Evolutionary conservation across 2,329 filamentous ascomycete species (phyloP).

Genomic region (Talaromyces marneffei): DNA sequence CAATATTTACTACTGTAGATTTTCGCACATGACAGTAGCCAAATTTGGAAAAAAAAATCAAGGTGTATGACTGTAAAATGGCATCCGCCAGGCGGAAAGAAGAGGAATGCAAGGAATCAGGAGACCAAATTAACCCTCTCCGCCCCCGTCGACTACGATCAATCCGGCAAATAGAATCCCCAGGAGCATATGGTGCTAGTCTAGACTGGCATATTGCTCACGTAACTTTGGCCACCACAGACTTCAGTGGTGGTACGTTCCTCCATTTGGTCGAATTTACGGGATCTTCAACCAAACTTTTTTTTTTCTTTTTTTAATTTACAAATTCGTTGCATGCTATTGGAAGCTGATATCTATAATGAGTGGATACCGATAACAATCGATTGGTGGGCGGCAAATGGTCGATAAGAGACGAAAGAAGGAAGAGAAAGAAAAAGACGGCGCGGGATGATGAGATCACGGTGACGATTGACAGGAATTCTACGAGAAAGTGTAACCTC

Average conservation of each 20-base stretch:
- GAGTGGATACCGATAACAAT: not conserved
- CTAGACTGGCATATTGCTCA: not conserved
- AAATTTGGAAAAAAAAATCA: not conserved
- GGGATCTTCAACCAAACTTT: not conserved
- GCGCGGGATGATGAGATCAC: slow-evolving; percentile 29
- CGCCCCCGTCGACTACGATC: not conserved
- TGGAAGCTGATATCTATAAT: not conserved
- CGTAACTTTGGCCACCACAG: slow-evolving; percentile 5
- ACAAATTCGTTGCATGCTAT: not conserved
- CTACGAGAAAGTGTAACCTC: slow-evolving; percentile 8
- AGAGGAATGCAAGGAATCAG: slow-evolving; percentile 1
- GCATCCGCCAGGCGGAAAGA: not conserved
- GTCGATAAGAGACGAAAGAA: not conserved
- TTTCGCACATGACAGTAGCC: not conserved
- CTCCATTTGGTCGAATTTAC: not conserved
- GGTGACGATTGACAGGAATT: slow-evolving; percentile 31
- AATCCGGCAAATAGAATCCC: not conserved
- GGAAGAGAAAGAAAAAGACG: not conserved
- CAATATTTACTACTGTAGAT: not conserved
- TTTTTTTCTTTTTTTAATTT: not conserved
- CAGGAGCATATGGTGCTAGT: not conserved
- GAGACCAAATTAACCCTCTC: not conserved
- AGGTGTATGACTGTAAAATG: not conserved
- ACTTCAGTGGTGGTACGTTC: not conserved
- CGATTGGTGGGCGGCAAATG: not conserved